Evolutionary conservation across 2,329 filamentous ascomycete genomes (phyloP).

Genomic region (Trichoderma gracile): DNA sequence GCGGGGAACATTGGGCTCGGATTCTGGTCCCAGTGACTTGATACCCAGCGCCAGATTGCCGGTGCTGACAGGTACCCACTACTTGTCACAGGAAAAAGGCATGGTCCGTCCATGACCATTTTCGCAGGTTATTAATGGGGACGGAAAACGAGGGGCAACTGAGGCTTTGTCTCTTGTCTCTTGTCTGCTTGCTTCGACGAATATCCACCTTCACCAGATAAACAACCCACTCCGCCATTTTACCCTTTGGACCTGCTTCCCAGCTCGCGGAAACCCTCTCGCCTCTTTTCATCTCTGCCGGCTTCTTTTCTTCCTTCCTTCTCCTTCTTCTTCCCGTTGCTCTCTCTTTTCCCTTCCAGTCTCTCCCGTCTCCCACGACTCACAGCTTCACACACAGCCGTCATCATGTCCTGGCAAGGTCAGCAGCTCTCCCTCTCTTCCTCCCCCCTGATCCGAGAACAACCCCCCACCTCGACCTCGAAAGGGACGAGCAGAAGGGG

Average conservation of each 20-base stretch:
- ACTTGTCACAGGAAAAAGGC: no score
- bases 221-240: constrained; percentile 27
- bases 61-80: constrained; percentile 3
- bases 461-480: constrained; percentile 34
- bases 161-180: not conserved
- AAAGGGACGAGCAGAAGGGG: not conserved
- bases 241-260: not conserved
- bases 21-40: constrained; percentile 24
- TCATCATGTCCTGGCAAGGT: constrained; percentile 77
- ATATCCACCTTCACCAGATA: constrained; percentile 21
- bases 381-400: constrained; percentile 17
- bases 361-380: constrained; percentile 4
- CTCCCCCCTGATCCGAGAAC: constrained; percentile 27
- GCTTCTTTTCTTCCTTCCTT: not conserved
- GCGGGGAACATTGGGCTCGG: constrained; percentile 21
- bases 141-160: constrained; percentile 24
- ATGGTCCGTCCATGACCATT: no score
- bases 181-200: not conserved
- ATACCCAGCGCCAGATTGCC: not conserved
- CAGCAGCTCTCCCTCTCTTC: constrained; percentile 35
- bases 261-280: constrained; percentile 10
- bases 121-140: no score
- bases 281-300: constrained; percentile 1
- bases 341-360: constrained; percentile 10
- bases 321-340: not conserved